Evolutionary conservation across 345 rosid genomes (phyloP).

Genomic region (Acer yangbiense): DNA sequence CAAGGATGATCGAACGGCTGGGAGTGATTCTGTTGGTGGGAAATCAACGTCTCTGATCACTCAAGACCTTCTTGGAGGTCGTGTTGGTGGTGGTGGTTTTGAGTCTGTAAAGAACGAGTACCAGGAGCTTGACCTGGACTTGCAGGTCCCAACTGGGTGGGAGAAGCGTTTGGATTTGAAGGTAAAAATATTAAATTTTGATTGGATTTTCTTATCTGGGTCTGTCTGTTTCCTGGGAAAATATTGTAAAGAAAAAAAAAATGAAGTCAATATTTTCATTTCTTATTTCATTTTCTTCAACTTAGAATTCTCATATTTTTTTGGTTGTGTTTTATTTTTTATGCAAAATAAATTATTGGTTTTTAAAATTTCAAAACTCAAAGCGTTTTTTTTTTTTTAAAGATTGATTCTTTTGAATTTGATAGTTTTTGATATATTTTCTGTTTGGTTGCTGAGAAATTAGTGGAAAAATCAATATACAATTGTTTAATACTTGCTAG

Average conservation of each 20-base stretch:
- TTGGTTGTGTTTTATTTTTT: neutral
- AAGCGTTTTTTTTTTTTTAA: neutral
- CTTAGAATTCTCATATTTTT: neutral
- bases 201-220: conserved; percentile 3
- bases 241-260: neutral
- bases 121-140: conserved; percentile 84
- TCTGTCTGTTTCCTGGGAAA: conserved; percentile 22
- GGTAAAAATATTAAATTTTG: conserved; percentile 36
- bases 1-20: conserved; percentile 43
- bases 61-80: conserved; percentile 67
- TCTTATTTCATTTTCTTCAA: neutral
- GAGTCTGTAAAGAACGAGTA: conserved; percentile 35
- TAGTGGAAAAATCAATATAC: neutral
- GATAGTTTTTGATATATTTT: neutral
- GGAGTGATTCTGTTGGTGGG: conserved; percentile 31
- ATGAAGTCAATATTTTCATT: neutral
- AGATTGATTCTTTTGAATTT: neutral
- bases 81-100: conserved; percentile 24
- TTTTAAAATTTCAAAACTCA: too few species aligned
- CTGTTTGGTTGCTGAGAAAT: conserved; percentile 29
- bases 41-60: conserved; percentile 60
- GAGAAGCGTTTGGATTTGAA: conserved; percentile 90
- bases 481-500: neutral
- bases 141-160: conserved; percentile 84
- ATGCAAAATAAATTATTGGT: too few species aligned